A percentile compares a stretch with the other conserved stretches of the same genome.
phyloP scores from a whole-genome alignment of 495 filamentous ascomycete species.

The Usnea hakonensis region DNA sequence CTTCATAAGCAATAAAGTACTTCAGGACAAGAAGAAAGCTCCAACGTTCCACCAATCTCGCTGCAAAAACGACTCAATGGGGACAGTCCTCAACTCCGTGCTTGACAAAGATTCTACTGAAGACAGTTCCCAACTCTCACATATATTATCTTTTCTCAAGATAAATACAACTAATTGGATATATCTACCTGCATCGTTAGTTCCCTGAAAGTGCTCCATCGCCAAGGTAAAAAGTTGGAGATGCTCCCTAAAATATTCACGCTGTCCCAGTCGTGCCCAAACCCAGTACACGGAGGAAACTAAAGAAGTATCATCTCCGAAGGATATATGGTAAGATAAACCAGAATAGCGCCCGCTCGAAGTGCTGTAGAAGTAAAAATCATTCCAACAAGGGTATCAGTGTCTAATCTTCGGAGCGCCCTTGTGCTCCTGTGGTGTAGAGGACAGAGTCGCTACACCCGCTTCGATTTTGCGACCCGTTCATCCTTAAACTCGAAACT shows the following conservation, averaged over 20 bases:
- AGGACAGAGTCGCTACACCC: background rate
- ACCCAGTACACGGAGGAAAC: slow-evolving; percentile 17
- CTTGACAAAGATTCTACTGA: background rate
- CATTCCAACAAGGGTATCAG: background rate
- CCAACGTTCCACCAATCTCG: too few relatives aligned
- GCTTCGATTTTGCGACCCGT: background rate
- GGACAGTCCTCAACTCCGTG: too few relatives aligned
- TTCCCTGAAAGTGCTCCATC: background rate
- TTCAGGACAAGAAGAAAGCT: too few relatives aligned
- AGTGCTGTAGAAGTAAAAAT: slow-evolving; percentile 14
- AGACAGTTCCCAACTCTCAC: background rate
- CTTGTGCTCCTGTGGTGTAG: background rate
- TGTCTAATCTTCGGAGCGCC: background rate
- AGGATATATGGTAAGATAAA: slow-evolving; percentile 12
- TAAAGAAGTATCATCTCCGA: slow-evolving; percentile 17
- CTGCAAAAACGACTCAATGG: too few relatives aligned
- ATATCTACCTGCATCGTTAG: background rate
- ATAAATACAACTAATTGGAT: slow-evolving; percentile 1
- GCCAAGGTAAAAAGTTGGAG: background rate
- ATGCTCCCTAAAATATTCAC: background rate
- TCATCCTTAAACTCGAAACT: background rate
- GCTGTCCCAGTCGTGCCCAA: background rate
- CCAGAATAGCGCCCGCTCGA: slow-evolving; percentile 13
- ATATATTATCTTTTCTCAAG: background rate
- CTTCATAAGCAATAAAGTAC: too few relatives aligned